These are phyloP conservation scores for Paramyrothecium roridum DNA, from an alignment of 2,329 filamentous ascomycete species.

Conservation along the genomic window DNA sequence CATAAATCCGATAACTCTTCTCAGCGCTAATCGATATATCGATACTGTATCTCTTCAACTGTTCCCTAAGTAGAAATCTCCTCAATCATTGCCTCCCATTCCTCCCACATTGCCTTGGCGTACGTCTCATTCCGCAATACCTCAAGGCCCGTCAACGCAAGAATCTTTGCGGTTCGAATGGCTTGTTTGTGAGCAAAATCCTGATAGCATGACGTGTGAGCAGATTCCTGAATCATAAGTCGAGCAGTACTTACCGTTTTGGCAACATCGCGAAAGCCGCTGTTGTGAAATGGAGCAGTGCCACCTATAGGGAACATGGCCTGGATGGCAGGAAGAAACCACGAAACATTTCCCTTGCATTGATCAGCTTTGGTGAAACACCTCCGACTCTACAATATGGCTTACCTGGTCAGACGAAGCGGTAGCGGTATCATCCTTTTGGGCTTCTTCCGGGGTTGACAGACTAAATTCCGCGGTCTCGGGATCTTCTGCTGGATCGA, in stretches of 20 bases:
- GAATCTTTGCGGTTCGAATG: background rate
- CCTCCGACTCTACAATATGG: background rate
- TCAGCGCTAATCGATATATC: no score
- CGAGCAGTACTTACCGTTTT: background rate
- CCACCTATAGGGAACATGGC: background rate
- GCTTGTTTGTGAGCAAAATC: background rate
- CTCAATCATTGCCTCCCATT: background rate
- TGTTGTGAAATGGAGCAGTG: background rate
- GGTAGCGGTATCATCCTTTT: background rate
- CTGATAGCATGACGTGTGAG: background rate
- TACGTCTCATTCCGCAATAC: background rate
- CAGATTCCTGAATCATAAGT: background rate
- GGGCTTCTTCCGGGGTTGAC: background rate
- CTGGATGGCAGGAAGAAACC: background rate
- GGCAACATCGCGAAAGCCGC: background rate
- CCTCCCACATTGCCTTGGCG: background rate
- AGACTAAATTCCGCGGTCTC: background rate
- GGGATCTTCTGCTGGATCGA: background rate
- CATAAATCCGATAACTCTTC: no score
- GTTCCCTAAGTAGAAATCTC: background rate
- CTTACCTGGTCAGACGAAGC: constrained; percentile 1
- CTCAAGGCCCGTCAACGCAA: background rate
- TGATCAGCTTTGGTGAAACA: background rate
- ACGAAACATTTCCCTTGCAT: background rate
- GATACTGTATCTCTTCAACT: no score